Percentiles rank a stretch among this genome's conserved stretches.
phyloP scores from a whole-genome alignment of 2,329 filamentous ascomycete species.

The Fusarium bulbicola region DNA sequence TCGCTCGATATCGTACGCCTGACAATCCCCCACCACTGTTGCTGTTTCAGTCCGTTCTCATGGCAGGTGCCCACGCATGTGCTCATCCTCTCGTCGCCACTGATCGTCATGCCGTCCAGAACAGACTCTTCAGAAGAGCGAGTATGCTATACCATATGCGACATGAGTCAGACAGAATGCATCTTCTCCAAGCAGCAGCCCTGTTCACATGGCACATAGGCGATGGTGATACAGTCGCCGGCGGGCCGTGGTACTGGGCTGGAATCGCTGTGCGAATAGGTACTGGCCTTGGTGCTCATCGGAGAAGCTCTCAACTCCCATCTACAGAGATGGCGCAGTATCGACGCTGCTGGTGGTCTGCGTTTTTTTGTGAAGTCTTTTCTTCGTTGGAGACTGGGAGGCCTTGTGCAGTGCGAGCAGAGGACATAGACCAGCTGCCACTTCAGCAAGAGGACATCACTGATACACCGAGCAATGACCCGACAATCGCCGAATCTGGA shows the following conservation, averaged over 20 bases:
- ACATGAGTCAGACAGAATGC: constrained; percentile 38
- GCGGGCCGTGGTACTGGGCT: constrained; percentile 41
- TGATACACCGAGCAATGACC: constrained; percentile 11
- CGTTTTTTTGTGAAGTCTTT: constrained; percentile 39
- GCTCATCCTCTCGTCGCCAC: constrained; percentile 36
- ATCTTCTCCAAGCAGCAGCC: constrained; percentile 37
- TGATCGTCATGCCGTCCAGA: constrained; percentile 40
- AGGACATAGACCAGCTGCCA: constrained; percentile 38
- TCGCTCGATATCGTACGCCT: constrained; percentile 31
- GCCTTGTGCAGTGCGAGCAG: constrained; percentile 36
- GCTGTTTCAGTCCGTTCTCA: constrained; percentile 36
- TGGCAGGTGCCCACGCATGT: constrained; percentile 40
- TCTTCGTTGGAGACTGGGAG: constrained; percentile 34
- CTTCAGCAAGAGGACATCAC: constrained; percentile 34
- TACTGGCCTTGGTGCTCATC: constrained; percentile 31
- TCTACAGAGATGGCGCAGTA: constrained; percentile 37
- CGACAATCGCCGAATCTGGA: background rate
- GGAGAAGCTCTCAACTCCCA: constrained; percentile 33
- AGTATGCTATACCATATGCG: constrained; percentile 42
- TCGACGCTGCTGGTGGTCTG: constrained; percentile 39
- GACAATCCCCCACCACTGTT: constrained; percentile 36
- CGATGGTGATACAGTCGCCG: constrained; percentile 35
- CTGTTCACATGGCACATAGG: constrained; percentile 41
- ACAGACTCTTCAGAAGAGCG: constrained; percentile 36
- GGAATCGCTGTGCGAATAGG: constrained; percentile 38